Evolutionary conservation across 2,329 filamentous ascomycete genomes (phyloP).

Genomic region (Microdochium nivale): DNA sequence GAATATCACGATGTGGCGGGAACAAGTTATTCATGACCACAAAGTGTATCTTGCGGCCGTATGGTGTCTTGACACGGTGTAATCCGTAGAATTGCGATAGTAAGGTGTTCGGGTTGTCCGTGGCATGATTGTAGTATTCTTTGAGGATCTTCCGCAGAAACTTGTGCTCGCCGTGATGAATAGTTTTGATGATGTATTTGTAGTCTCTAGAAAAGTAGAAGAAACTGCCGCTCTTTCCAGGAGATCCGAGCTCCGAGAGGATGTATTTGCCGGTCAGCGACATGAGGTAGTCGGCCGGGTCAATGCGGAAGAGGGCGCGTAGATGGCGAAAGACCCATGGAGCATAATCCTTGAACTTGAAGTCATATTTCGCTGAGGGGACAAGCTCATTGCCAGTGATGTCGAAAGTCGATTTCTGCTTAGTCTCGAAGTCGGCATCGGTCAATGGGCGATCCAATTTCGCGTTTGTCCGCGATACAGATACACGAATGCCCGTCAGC

Average conservation of each 20-base stretch:
- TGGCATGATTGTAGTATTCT: slow-evolving; percentile 90
- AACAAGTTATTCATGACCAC: slow-evolving; percentile 99
- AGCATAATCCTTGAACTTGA: slow-evolving; percentile 99
- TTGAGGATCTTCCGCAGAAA: slow-evolving; percentile 76
- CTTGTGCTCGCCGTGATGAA: slow-evolving; percentile 90
- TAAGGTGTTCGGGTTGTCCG: slow-evolving; percentile 89
- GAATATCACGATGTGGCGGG: slow-evolving; percentile 92
- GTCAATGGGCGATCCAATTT: slow-evolving; percentile 89
- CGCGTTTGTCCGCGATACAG: slow-evolving; percentile 90
- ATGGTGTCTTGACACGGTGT: slow-evolving; percentile 96
- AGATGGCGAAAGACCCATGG: slow-evolving; percentile 97
- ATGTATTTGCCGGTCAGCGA: slow-evolving; percentile 98
- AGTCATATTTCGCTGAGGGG: slow-evolving; percentile 97
- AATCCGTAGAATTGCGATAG: slow-evolving; percentile 97
- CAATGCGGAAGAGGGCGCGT: slow-evolving; percentile 77
- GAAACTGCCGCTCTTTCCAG: slow-evolving; percentile 97
- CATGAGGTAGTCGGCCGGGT: slow-evolving; percentile 96
- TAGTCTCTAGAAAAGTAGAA: slow-evolving; percentile 99
- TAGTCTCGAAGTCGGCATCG: slow-evolving; percentile 84
- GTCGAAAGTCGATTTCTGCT: slow-evolving; percentile 98
- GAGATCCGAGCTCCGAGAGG: slow-evolving; percentile 89
- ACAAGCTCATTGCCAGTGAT: slow-evolving; percentile 97
- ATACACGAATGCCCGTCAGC: slow-evolving; percentile 96
- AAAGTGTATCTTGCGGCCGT: slow-evolving; percentile 97
- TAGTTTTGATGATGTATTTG: slow-evolving; percentile 99